Percentiles rank a stretch among this genome's conserved stretches.
These are phyloP conservation scores for Aspergillus viridinutans DNA, from an alignment of 2,329 filamentous ascomycete species.

Conservation along the genomic window DNA sequence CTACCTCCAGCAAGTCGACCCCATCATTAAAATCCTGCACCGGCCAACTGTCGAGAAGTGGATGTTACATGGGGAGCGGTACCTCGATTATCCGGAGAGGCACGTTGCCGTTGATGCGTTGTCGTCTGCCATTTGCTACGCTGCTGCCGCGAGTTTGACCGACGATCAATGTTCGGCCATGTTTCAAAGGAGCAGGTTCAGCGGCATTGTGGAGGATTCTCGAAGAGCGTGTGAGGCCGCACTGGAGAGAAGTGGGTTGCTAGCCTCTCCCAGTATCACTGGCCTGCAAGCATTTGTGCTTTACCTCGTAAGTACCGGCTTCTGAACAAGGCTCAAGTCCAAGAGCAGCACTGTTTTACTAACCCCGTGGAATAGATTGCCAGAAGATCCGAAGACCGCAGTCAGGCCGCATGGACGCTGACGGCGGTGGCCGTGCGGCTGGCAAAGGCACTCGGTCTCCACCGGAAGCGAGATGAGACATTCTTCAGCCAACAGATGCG, in stretches of 20 bases:
- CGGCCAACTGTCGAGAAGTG: constrained; percentile 14
- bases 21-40: constrained; percentile 18
- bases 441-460: constrained; percentile 20
- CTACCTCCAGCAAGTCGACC: constrained; percentile 17
- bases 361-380: constrained; percentile 4
- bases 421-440: constrained; percentile 25
- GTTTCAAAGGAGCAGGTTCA: constrained; percentile 9
- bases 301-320: constrained; percentile 14
- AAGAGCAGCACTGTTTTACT: not conserved
- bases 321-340: not conserved
- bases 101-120: constrained; percentile 11
- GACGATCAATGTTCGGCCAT: constrained; percentile 11
- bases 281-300: constrained; percentile 20
- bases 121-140: constrained; percentile 15
- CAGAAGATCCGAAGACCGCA: constrained; percentile 22
- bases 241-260: constrained; percentile 10
- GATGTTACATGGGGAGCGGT: constrained; percentile 9
- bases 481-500: constrained; percentile 7
- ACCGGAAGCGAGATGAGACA: constrained; percentile 18
- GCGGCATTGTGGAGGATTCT: constrained; percentile 4
- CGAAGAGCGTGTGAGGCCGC: constrained; percentile 15
- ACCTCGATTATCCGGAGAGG: not conserved
- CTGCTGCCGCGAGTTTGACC: constrained; percentile 14
- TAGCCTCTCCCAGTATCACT: constrained; percentile 14
- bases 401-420: constrained; percentile 26